Evolutionary conservation across 2,329 filamentous ascomycete genomes (phyloP).

Genomic region (Apiospora marii): DNA sequence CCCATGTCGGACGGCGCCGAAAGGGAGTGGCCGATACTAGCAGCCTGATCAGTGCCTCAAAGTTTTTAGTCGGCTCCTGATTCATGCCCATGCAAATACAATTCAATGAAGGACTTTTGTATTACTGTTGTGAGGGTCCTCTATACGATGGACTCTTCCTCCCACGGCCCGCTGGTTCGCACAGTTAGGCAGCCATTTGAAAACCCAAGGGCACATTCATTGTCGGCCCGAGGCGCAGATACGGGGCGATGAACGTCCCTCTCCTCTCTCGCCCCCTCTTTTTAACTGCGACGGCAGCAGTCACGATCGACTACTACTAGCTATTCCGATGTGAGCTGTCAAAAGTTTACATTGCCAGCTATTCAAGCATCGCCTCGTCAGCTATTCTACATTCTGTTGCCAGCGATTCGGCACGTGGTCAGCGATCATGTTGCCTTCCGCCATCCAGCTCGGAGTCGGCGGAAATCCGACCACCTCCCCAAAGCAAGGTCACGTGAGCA

Average conservation of each 20-base stretch:
- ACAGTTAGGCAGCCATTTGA: neutral
- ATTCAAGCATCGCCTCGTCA: neutral
- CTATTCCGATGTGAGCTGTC: neutral
- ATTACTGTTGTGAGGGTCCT: neutral
- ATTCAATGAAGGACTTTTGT: neutral
- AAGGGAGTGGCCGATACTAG: conserved; percentile 6
- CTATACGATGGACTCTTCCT: neutral
- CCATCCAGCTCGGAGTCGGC: neutral
- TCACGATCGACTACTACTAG: neutral
- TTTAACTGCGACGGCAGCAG: neutral
- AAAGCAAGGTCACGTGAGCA: neutral
- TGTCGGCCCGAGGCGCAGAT: conserved; percentile 5
- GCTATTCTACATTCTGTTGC: too few species aligned
- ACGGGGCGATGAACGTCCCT: neutral
- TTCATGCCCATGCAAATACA: neutral
- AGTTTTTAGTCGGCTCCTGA: conserved; percentile 4
- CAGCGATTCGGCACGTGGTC: neutral
- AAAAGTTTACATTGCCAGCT: neutral
- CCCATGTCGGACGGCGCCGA: conserved; percentile 1
- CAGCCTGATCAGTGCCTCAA: conserved; percentile 10
- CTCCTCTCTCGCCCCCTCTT: neutral
- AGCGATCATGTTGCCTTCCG: neutral
- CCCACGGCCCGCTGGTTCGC: neutral
- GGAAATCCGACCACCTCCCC: neutral
- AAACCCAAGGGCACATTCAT: neutral